phyloP scores from a whole-genome alignment of 2,329 filamentous ascomycete genomes.

The Phaeosphaeria sp. region DNA sequence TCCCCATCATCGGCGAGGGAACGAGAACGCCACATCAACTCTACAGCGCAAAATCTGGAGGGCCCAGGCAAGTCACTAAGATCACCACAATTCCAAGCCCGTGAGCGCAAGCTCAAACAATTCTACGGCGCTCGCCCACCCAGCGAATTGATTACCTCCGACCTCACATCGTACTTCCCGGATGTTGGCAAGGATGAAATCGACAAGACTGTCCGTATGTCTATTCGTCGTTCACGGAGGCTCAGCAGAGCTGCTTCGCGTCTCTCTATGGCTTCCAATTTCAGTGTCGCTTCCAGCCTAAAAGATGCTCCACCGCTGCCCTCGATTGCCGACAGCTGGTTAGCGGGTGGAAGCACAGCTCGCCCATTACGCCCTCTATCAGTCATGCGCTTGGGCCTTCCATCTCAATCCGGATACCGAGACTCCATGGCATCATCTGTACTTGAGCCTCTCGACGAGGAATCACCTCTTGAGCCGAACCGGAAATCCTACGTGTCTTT shows the following conservation, averaged over 20 bases:
- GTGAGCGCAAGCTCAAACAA: conserved; percentile 67
- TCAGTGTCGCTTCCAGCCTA: conserved; percentile 90
- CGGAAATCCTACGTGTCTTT: conserved; percentile 96
- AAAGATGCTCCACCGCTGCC: conserved; percentile 94
- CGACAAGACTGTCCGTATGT: conserved; percentile 92
- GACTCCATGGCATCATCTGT: conserved; percentile 90
- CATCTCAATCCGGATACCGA: conserved; percentile 70
- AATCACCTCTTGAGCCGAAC: conserved; percentile 84
- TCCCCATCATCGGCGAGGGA: conserved; percentile 76
- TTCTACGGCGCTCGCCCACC: conserved; percentile 94
- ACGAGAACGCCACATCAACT: conserved; percentile 69
- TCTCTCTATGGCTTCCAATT: conserved; percentile 89
- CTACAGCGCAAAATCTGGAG: conserved; percentile 57
- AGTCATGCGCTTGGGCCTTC: conserved; percentile 64
- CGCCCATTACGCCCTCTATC: conserved; percentile 65
- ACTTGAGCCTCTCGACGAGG: conserved; percentile 88
- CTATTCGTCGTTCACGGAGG: conserved; percentile 86
- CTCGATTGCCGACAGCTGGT: conserved; percentile 93
- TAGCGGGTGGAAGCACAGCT: conserved; percentile 61
- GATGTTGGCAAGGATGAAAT: conserved; percentile 94
- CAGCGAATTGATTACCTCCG: conserved; percentile 95
- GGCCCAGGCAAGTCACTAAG: conserved; percentile 36
- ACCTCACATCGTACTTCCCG: conserved; percentile 96
- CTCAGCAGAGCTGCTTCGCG: conserved; percentile 92
- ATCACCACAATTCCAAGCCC: conserved; percentile 49